Base-by-base conservation (phyloP, 495 filamentous ascomycete species). In the Amphirosellinia nigrospora region DNA sequence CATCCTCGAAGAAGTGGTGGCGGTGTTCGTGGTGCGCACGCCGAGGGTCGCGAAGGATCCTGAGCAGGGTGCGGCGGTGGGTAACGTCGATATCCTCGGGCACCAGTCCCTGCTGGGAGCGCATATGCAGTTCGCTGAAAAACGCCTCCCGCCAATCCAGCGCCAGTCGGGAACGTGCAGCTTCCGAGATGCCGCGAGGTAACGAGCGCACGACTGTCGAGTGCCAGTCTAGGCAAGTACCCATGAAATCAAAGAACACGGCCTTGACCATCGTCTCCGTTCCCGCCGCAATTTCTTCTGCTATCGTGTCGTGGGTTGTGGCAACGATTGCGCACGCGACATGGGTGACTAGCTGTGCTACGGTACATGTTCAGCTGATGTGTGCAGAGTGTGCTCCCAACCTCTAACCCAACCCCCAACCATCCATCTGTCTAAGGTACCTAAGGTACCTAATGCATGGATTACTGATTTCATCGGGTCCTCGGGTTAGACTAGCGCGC, bases 51-150 rank as follows among this genome's bases (percentile, higher is more conserved):
- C 39, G 13, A 11, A 84, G 72, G 38, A 84, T 60, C 1, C 30
- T 59, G 1, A 80, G 77, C 9, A 87, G 74, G 4, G 79, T 80
- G 32, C 75, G 72, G 7, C 72, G 73, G 32, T 83, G 82, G 0
- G 84, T 87, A 19, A 78, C 61, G 73, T 87, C 86, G 28, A 88
- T 83, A 66, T 87, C 81, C 72, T 87, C 85, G 0, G 79, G 79
- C 1, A 79, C 72, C 11, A 80, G 75, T 15, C 74, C 73, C 9
- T 74, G 71, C 1, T 63, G 64, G 26, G 81, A 73, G 2, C 85
- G 84, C 16, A 72, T 71, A 30, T 80, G 75, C 63, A 81, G 84
- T 43, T 79, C 79, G 46, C 77, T 70, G 69, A 88, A 86, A 72
- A 84, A 87, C 16, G 73, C 70, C 30, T 80, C 76, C 26, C 85